Percentiles rank a stretch among this genome's conserved stretches.
Evolutionary conservation across 176 grass and related monocot genomes (phyloP).

Genomic region (Bonia amplexicaulis): DNA sequence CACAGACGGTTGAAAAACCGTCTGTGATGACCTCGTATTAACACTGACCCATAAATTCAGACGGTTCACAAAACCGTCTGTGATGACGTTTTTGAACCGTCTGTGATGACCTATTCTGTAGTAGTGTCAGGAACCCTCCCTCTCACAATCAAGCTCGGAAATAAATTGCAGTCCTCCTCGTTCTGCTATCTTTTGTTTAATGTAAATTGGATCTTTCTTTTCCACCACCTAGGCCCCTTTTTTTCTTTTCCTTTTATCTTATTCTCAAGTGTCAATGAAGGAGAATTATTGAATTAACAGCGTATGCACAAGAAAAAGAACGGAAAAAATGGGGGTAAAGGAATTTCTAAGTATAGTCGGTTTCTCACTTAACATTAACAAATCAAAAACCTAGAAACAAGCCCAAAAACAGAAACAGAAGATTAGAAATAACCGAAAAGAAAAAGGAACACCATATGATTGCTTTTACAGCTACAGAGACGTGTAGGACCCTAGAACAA

Average conservation of each 20-base stretch:
- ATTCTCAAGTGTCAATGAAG: background rate
- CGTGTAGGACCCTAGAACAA: background rate
- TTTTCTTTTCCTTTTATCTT: background rate
- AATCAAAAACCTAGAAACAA: background rate
- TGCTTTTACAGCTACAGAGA: background rate
- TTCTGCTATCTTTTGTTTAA: background rate
- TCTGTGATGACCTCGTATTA: too few relatives aligned
- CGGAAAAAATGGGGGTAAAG: background rate
- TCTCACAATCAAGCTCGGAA: background rate
- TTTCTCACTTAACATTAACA: constrained; percentile 25
- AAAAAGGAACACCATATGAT: background rate
- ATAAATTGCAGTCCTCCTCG: background rate
- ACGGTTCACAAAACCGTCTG: too few relatives aligned
- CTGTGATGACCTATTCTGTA: too few relatives aligned
- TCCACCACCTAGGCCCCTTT: background rate
- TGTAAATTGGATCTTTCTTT: background rate
- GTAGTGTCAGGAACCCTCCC: background rate
- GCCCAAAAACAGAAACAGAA: background rate
- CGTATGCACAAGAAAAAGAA: background rate
- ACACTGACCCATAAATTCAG: too few relatives aligned
- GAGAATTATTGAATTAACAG: constrained; percentile 12
- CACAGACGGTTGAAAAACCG: too few relatives aligned
- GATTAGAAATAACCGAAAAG: background rate
- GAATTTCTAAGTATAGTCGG: background rate
- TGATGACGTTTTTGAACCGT: too few relatives aligned